Base-by-base conservation (phyloP, 2,329 filamentous ascomycete species). In the Fusarium nurragi region DNA sequence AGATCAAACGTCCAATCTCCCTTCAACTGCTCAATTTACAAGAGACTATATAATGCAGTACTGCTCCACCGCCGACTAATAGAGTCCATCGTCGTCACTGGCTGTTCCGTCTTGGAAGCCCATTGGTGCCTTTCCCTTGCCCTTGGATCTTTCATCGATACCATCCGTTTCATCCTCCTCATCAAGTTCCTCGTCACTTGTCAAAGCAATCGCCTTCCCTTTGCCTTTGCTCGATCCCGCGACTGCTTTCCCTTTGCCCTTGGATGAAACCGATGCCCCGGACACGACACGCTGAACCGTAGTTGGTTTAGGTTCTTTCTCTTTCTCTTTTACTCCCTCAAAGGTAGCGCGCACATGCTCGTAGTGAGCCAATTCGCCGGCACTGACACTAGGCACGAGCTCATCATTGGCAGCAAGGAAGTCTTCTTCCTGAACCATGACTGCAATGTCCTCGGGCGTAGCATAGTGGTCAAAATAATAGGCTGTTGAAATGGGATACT, bases 401-500 rank as follows among this genome's bases (percentile, higher is more conserved):
- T 98, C 95, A 39, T 81, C 81, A 72, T 94, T 88, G 1, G 95
- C 95, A 23, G 86, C 86, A 21, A 90, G 75, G 74, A 99, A 99
- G 77, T 99, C 95, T 45, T 90, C 86, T 76, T 97, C 94, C 1
- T 88, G 91, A 25, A 99, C 95, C 79, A 92, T 88, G 65, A 99
- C 94, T 23, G 90, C 86, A 2, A 94, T 87, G 73, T 99, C 95
- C 43, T 92, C 90, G 12, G 89, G 84, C 0, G 87, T 92, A 14
- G 94, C 93, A 67, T 92, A 83, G 78, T 98, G 94, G 74, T 99
- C 95, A 75, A 99, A 99, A 80, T 94, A 99, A 78, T 95, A 94
- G 0, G 94, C 94, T 3, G 94, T 96, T 3, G 91, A 91, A 64
- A 97, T 84, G 81, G 39, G 82, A 79, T 44, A 72, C 34, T 68